Base-by-base conservation (phyloP, 352 stramenopile genomes). In the Globisporangium ultimum region DNA sequence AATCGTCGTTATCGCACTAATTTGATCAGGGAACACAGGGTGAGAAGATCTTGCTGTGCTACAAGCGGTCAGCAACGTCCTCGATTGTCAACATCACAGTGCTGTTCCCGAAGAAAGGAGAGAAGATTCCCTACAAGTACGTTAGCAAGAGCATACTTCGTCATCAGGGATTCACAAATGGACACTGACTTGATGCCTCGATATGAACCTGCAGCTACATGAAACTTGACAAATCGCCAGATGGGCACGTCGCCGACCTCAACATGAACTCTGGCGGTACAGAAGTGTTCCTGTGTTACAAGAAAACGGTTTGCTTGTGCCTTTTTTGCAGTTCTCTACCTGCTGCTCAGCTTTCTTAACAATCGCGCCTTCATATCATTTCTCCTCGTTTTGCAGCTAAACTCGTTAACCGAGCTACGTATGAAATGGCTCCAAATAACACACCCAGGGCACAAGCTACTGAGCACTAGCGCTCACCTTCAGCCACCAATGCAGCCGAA, bases 61-160 rank as follows among this genome's bases (percentile, higher is more conserved):
- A 80, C 43, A 91, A 89, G 46, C 71, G 86, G 20, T 93, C 82
- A 3, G 48, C 67, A 18, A 81, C 58, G 32, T 87, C 80, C 8
- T 72, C 72, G 2, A 84, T 95, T 32, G 67, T 79, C 20, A 84
- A 92, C 50, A 67, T 93, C 24, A 67, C 77, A 9, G 71, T 93
- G 22, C 47, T 95, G 15, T 93, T 91, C 18, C 82, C 86, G 2
- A 83, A 80, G 42, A 95, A 95, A 60, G 85, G 82, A n/a, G 86
- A 93, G 41, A 90, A 78, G 21, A 64, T 90, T 28, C 84, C 84
- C 6, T 95, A 93, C 46, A 81, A 84, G 80, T 95, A 73, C 53
- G 58, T 9, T 13, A 6, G 11, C 3, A 15, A 32, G 45, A 13
- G 14, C 6, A 2, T 49, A 14, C 15, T 32, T 15, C 15, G 18